These are phyloP conservation scores for Cadophora gregata DNA, from an alignment of 2,329 filamentous ascomycete species.

Conservation along the genomic window DNA sequence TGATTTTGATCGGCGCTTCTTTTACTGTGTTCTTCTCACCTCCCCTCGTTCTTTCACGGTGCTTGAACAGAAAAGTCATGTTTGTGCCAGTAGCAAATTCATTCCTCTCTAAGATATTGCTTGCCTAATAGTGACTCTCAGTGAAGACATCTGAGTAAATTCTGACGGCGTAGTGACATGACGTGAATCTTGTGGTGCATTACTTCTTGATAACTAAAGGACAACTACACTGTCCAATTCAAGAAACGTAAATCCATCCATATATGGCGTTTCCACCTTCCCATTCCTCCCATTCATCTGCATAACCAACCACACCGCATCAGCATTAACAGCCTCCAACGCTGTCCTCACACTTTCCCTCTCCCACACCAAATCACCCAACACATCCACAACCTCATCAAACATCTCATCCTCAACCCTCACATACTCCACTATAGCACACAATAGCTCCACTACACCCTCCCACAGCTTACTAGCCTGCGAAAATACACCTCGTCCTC, in stretches of 20 bases:
- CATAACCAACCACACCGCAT: constrained; percentile 77
- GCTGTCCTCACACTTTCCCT: constrained; percentile 58
- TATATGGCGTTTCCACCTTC: constrained; percentile 47
- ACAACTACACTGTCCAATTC: background rate
- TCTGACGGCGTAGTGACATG: too few species aligned
- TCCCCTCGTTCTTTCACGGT: constrained; percentile 6
- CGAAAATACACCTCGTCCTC: constrained; percentile 62
- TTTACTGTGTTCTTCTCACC: background rate
- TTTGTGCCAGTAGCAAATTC: constrained; percentile 21
- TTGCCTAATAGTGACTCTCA: background rate
- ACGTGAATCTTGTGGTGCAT: too few species aligned
- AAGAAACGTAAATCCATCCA: constrained; percentile 50
- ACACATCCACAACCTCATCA: constrained; percentile 70
- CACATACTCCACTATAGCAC: constrained; percentile 66
- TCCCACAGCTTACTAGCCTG: constrained; percentile 70
- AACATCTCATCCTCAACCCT: constrained; percentile 71
- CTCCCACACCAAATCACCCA: constrained; percentile 57
- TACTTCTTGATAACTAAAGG: background rate
- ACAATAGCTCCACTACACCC: constrained; percentile 63
- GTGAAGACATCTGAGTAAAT: too few species aligned
- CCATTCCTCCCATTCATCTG: constrained; percentile 39
- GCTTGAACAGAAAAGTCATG: constrained; percentile 18
- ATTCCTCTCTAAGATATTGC: constrained; percentile 1
- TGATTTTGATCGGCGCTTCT: constrained; percentile 19
- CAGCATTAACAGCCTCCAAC: constrained; percentile 69